Conservation (phyloP, 805 yeast genomes). For the Myxozyma kluyveri region DNA sequence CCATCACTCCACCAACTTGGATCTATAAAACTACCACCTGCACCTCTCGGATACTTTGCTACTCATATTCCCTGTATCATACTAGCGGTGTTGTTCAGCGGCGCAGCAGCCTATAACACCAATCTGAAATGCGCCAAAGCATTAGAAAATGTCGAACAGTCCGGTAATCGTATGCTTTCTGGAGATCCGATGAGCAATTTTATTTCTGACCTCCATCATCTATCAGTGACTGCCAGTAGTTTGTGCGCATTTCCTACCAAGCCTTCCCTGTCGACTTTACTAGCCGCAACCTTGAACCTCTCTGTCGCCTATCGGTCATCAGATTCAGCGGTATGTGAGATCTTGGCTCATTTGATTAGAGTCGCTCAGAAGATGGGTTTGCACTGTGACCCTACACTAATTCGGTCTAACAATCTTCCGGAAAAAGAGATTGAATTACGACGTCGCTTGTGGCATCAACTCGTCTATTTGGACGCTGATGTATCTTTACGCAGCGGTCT, state of each 20-base stretch:
- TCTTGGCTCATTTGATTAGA: slow-evolving; percentile 12
- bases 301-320: slow-evolving; percentile 5
- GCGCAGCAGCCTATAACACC: slow-evolving; percentile 5
- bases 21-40: not conserved
- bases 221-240: slow-evolving; percentile 3
- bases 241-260: slow-evolving; percentile 7
- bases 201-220: not conserved
- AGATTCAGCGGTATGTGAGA: slow-evolving; percentile 7
- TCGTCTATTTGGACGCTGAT: slow-evolving; percentile 13
- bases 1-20: not conserved
- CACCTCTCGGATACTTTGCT: not conserved
- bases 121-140: not conserved
- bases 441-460: slow-evolving; percentile 23
- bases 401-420: not conserved
- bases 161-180: not conserved
- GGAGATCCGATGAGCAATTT: slow-evolving; percentile 1
- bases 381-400: slow-evolving; percentile 18
- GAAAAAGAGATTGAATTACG: slow-evolving; percentile 1
- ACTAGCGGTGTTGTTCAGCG: slow-evolving; percentile 13
- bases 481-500: slow-evolving; percentile 18
- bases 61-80: not conserved
- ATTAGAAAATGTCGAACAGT: not conserved
- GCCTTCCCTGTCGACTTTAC: slow-evolving; percentile 11
- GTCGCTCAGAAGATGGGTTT: slow-evolving; percentile 23
- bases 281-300: slow-evolving; percentile 15